Percentiles rank a stretch among this genome's conserved stretches.
phyloP scores from a whole-genome alignment of 192 early-diverging fungal species.

The Coemansia sp. region DNA sequence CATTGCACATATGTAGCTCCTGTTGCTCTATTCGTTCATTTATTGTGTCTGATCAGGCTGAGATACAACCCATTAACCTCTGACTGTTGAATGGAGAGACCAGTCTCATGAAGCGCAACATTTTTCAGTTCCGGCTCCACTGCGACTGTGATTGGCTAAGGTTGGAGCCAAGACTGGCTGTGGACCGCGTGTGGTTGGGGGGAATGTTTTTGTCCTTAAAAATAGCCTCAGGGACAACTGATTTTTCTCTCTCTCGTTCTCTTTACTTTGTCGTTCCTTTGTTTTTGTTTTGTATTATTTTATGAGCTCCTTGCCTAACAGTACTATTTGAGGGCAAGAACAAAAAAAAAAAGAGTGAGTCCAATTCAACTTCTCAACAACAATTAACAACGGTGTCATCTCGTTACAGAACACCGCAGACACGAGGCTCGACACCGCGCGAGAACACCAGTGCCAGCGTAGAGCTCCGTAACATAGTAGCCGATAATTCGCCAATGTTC shows the following conservation, averaged over 20 bases:
- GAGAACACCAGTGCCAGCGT: background rate
- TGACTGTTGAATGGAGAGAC: no score
- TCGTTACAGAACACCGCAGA: slow-evolving; percentile 7
- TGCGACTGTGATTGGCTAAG: no score
- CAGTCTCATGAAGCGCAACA: no score
- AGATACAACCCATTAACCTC: no score
- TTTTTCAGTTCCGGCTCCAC: no score
- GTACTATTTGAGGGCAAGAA: background rate
- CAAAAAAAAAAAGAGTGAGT: background rate
- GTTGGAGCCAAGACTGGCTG: no score
- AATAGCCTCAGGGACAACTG: no score
- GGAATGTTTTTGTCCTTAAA: no score
- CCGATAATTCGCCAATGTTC: background rate
- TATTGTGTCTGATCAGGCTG: no score
- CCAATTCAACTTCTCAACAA: background rate
- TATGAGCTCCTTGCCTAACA: background rate
- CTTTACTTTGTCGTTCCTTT: background rate
- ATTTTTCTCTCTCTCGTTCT: background rate
- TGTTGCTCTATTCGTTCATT: no score
- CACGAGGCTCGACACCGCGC: slow-evolving; percentile 6
- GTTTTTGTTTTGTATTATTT: background rate
- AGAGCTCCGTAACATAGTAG: slow-evolving; percentile 8
- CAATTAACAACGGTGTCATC: slow-evolving; percentile 13
- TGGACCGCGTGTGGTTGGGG: no score
- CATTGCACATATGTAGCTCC: no score